Conservation (phyloP, 2,329 filamentous ascomycete species). For the Phaeosphaeriaceae sp. region DNA sequence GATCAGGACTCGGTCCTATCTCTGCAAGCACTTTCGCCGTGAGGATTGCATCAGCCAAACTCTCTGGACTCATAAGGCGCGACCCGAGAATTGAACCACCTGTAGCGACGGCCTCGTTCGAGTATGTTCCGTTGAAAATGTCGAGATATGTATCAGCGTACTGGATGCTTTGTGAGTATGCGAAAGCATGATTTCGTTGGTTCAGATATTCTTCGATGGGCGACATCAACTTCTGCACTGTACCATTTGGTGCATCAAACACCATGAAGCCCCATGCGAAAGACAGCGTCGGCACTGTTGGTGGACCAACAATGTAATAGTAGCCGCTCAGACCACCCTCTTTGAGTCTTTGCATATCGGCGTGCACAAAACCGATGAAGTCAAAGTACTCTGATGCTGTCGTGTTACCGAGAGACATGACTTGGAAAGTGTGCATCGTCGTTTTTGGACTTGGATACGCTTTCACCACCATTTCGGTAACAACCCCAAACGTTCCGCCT, state of each 20-base stretch:
- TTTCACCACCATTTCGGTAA: conserved; percentile 32
- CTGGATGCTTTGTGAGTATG: conserved; percentile 17
- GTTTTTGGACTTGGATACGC: conserved; percentile 39
- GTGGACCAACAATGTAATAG: conserved; percentile 32
- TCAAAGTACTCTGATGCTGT: conserved; percentile 22
- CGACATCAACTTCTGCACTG: conserved; percentile 22
- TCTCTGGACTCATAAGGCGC: conserved; percentile 25
- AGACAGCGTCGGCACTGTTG: conserved; percentile 15
- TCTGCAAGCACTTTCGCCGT: conserved; percentile 20
- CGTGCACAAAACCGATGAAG: conserved; percentile 27
- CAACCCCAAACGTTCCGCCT: conserved; percentile 52
- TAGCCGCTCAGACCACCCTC: conserved; percentile 38
- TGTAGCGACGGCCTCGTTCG: conserved; percentile 31
- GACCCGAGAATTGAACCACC: conserved; percentile 29
- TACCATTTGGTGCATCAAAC: conserved; percentile 29
- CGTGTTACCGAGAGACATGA: conserved; percentile 16
- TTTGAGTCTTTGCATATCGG: conserved; percentile 31
- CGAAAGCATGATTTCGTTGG: conserved; percentile 11
- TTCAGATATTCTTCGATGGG: conserved; percentile 25
- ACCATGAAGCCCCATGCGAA: conserved; percentile 28
- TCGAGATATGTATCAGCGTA: conserved; percentile 21
- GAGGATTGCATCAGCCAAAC: conserved; percentile 17
- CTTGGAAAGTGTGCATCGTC: conserved; percentile 8
- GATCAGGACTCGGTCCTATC: conserved; percentile 24
- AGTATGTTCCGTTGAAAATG: not conserved